phyloP scores from a whole-genome alignment of 1,284 basidiomycete genomes.

The Peniophora sp. region DNA sequence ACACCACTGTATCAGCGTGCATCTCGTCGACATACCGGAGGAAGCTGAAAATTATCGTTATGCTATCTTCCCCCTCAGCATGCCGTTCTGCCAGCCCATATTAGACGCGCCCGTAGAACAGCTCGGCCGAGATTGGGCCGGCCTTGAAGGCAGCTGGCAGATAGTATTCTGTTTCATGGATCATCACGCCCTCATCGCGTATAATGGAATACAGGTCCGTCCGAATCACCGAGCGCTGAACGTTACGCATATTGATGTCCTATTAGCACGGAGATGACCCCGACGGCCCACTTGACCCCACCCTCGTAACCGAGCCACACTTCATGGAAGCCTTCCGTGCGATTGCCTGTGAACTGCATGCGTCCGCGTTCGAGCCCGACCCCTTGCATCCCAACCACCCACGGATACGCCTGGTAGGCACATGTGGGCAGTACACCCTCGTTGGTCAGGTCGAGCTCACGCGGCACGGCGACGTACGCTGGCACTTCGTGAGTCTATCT shows the following conservation, averaged over 20 bases:
- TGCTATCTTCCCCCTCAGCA: constrained; percentile 39
- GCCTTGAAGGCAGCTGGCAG: constrained; percentile 50
- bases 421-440: constrained; percentile 37
- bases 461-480: constrained; percentile 46
- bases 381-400: constrained; percentile 42
- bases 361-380: constrained; percentile 34
- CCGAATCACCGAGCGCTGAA: too few species aligned
- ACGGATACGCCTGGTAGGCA: constrained; percentile 45
- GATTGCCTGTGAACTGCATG: constrained; percentile 36
- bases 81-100: constrained; percentile 46
- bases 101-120: constrained; percentile 31
- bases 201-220: too few species aligned
- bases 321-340: constrained; percentile 47
- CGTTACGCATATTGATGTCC: background rate
- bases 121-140: constrained; percentile 50
- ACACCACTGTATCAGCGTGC: constrained; percentile 48
- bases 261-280: background rate
- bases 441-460: constrained; percentile 50
- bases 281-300: constrained; percentile 27
- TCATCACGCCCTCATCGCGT: constrained; percentile 45
- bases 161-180: constrained; percentile 62
- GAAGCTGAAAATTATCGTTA: constrained; percentile 20
- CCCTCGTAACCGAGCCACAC: constrained; percentile 39
- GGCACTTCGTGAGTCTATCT: constrained; percentile 49
- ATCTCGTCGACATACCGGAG: constrained; percentile 34